phyloP scores from a whole-genome alignment of 2,329 filamentous ascomycete species.

The Colletotrichum tamarilloi region DNA sequence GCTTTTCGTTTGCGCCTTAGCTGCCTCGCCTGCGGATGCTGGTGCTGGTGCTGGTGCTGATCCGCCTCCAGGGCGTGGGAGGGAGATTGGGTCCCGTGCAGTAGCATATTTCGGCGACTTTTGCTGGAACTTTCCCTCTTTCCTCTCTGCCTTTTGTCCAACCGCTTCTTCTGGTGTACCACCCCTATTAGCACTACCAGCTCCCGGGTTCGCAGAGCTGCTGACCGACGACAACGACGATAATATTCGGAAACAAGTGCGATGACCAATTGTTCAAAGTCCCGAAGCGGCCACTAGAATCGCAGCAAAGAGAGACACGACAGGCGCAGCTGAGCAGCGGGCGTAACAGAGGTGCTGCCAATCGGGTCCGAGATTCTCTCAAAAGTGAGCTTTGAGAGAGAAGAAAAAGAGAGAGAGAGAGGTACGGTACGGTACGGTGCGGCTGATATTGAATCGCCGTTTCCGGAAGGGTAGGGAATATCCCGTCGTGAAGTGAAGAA shows the following conservation, averaged over 20 bases:
- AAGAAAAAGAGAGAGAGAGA: background rate
- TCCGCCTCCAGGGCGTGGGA: slow-evolving; percentile 35
- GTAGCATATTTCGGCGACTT: slow-evolving; percentile 44
- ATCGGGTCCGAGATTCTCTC: background rate
- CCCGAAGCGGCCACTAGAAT: slow-evolving; percentile 19
- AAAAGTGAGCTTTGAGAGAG: background rate
- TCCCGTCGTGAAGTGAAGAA: slow-evolving; percentile 19
- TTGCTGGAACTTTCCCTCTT: slow-evolving; percentile 25
- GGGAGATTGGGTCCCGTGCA: slow-evolving; percentile 48
- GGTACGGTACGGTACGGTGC: background rate
- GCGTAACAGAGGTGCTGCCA: slow-evolving; percentile 16
- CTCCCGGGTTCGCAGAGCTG: slow-evolving; percentile 12
- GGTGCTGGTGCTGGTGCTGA: slow-evolving; percentile 37
- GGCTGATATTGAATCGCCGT: slow-evolving; percentile 7
- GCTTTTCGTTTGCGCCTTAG: slow-evolving; percentile 68
- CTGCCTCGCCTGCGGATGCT: slow-evolving; percentile 36
- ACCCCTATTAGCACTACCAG: background rate
- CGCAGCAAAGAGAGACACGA: slow-evolving; percentile 23
- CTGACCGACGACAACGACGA: slow-evolving; percentile 5
- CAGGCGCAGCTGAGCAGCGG: slow-evolving; percentile 3
- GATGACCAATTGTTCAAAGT: slow-evolving; percentile 22
- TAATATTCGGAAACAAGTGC: background rate
- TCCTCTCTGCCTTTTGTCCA: background rate
- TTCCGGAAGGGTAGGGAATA: slow-evolving; percentile 27
- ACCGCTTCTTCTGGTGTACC: slow-evolving; percentile 6